Evolutionary conservation across 202 grass and related monocot genomes (phyloP).

Genomic region (Schoenoplectus triqueter): DNA sequence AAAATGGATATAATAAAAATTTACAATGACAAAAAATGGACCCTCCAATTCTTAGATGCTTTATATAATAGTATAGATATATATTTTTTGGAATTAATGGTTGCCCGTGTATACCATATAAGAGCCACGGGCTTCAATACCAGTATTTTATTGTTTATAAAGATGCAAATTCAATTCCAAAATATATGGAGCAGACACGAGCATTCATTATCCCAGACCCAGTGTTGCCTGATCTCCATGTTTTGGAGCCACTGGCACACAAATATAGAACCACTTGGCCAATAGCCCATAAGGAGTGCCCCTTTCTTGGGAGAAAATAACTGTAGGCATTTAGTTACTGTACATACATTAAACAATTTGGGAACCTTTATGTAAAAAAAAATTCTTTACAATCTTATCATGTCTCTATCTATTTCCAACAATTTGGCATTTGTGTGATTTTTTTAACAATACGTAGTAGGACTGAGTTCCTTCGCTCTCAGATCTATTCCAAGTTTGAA

Average conservation of each 20-base stretch:
- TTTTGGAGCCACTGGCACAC: not conserved
- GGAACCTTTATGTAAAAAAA: not conserved
- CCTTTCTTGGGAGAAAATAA: not conserved
- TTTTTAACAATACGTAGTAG: not conserved
- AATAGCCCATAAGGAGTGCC: not conserved
- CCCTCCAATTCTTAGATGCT: too few relatives aligned
- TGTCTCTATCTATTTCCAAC: not conserved
- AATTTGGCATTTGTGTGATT: not conserved
- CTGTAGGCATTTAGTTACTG: not conserved
- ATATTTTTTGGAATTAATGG: not conserved
- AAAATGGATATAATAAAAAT: too few relatives aligned
- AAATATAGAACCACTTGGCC: not conserved
- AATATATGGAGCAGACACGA: not conserved
- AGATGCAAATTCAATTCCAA: slow-evolving; percentile 8
- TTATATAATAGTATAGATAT: not conserved
- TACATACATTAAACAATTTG: slow-evolving; percentile 13
- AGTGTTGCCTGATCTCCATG: not conserved
- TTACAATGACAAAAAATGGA: too few relatives aligned
- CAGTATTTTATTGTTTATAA: not conserved
- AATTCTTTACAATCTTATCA: not conserved
- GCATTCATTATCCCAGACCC: not conserved
- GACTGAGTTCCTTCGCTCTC: not conserved
- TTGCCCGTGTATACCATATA: not conserved
- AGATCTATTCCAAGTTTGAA: not conserved
- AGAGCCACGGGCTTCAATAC: not conserved